phyloP scores from a whole-genome alignment of 108 stramenopile genomes.

The Discostella pseudostelligera region DNA sequence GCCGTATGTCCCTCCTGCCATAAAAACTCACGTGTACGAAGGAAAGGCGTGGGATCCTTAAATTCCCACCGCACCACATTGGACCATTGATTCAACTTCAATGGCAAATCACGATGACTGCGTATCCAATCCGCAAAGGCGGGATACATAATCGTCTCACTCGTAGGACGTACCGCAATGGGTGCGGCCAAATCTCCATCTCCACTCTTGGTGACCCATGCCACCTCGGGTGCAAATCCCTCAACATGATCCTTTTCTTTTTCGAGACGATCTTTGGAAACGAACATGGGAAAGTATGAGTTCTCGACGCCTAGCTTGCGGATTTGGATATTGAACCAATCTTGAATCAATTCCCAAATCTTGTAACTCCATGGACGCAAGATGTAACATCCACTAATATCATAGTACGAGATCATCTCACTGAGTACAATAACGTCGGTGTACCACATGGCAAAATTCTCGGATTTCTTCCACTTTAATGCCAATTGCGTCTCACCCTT shows the following conservation, averaged over 20 bases:
- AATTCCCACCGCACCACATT: slow-evolving; percentile 99
- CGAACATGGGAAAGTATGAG: slow-evolving; percentile 98
- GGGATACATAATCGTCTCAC: slow-evolving; percentile 99
- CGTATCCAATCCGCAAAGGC: slow-evolving; percentile 97
- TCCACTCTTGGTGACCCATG: slow-evolving; percentile 94
- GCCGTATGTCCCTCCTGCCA: slow-evolving; percentile 99
- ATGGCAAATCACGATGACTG: slow-evolving; percentile 91
- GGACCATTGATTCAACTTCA: slow-evolving; percentile 99
- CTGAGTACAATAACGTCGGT: slow-evolving; percentile 94
- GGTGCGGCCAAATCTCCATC: slow-evolving; percentile 91
- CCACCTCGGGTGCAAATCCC: slow-evolving; percentile 98
- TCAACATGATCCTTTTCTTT: slow-evolving; percentile 99
- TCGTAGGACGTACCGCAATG: slow-evolving; percentile 97
- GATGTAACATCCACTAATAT: slow-evolving; percentile 99
- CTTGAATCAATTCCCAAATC: slow-evolving; percentile 98
- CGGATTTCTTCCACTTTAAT: slow-evolving; percentile 84
- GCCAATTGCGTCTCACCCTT: slow-evolving; percentile 82
- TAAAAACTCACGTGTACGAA: slow-evolving; percentile 96
- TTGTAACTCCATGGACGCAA: slow-evolving; percentile 97
- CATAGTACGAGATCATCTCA: slow-evolving; percentile 99
- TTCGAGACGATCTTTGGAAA: slow-evolving; percentile 88
- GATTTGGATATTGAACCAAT: slow-evolving; percentile 93
- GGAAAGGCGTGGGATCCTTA: slow-evolving; percentile 98
- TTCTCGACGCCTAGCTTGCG: slow-evolving; percentile 90
- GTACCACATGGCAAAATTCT: slow-evolving; percentile 98